These are phyloP conservation scores for Chenopodium album DNA, from an alignment of 148 eudicot genomes.

Conservation along the genomic window DNA sequence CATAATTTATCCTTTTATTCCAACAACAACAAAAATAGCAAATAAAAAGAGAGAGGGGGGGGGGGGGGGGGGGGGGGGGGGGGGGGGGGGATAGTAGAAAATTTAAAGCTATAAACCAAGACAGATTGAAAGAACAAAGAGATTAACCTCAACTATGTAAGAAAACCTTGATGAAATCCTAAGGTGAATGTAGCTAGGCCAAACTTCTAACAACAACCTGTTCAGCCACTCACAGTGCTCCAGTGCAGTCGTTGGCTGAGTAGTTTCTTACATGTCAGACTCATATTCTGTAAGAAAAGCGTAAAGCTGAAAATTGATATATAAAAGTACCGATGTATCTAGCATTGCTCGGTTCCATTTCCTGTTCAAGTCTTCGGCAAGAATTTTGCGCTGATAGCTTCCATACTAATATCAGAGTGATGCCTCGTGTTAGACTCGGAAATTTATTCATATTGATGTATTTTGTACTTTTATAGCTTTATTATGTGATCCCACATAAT, in stretches of 20 bases:
- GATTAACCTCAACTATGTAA: slow-evolving; percentile 70
- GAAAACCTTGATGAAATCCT: slow-evolving; percentile 71
- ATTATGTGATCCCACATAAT: not conserved
- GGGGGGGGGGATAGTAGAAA: not conserved
- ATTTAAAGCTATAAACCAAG: not conserved
- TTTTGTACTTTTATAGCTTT: not conserved
- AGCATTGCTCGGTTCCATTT: slow-evolving; percentile 81
- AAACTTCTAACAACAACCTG: slow-evolving; percentile 76
- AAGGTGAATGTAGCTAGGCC: slow-evolving; percentile 78
- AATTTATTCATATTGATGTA: not conserved
- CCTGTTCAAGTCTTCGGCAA: slow-evolving; percentile 80
- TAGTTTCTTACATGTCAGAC: slow-evolving; percentile 15
- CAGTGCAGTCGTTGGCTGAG: slow-evolving; percentile 81
- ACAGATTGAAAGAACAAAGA: not conserved
- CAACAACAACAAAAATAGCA: not conserved
- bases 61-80: too few species aligned
- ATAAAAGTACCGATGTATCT: slow-evolving; percentile 51
- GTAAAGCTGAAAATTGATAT: slow-evolving; percentile 21
- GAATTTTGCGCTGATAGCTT: slow-evolving; percentile 55
- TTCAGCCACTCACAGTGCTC: slow-evolving; percentile 98
- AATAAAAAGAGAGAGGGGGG: too few species aligned
- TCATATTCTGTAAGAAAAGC: slow-evolving; percentile 1
- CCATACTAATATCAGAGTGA: slow-evolving; percentile 54
- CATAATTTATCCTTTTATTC: not conserved
- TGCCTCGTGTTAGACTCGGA: slow-evolving; percentile 16